phyloP scores from a whole-genome alignment of 768 basidiomycete species.

The Cubamyces sp. region DNA sequence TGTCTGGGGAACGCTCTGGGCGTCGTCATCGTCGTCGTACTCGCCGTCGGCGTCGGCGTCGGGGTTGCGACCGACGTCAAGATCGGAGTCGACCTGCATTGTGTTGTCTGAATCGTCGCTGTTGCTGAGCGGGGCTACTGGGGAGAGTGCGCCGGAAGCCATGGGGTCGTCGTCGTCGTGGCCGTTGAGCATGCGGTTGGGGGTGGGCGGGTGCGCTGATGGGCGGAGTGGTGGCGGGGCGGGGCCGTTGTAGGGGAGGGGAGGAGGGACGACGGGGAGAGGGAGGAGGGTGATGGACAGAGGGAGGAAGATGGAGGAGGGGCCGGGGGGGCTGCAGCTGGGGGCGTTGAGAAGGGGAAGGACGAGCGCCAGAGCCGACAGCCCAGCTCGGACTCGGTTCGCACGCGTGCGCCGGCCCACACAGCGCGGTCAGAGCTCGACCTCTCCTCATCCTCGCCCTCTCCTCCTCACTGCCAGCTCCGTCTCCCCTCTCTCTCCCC shows the following conservation, averaged over 20 bases:
- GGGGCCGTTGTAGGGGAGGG: slow-evolving; percentile 29
- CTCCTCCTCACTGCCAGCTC: slow-evolving; percentile 12
- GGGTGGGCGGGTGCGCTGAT: slow-evolving; percentile 16
- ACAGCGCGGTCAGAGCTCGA: slow-evolving; percentile 33
- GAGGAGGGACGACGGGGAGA: slow-evolving; percentile 27
- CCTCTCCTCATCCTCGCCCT: slow-evolving; percentile 36
- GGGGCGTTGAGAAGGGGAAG: slow-evolving; percentile 39
- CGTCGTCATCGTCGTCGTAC: slow-evolving; percentile 65
- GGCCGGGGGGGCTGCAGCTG: slow-evolving; percentile 14
- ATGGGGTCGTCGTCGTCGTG: slow-evolving; percentile 31
- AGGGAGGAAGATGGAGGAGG: slow-evolving; percentile 34
- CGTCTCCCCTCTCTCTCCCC: slow-evolving; percentile 13
- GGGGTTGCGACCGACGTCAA: slow-evolving; percentile 42
- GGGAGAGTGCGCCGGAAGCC: slow-evolving; percentile 32
- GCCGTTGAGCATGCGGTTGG: slow-evolving; percentile 30
- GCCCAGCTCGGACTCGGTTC: slow-evolving; percentile 40
- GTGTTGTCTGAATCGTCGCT: slow-evolving; percentile 52
- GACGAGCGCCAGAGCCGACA: slow-evolving; percentile 42
- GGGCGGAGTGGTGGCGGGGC: too few relatives aligned
- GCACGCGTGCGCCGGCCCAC: slow-evolving; percentile 44
- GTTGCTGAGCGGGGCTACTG: slow-evolving; percentile 33
- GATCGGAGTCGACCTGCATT: slow-evolving; percentile 74
- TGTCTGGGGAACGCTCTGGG: slow-evolving; percentile 43
- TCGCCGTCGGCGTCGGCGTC: slow-evolving; percentile 59
- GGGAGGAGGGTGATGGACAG: slow-evolving; percentile 32